Base-by-base conservation (phyloP, 2,329 filamentous ascomycete species). In the Penicillium freii region DNA sequence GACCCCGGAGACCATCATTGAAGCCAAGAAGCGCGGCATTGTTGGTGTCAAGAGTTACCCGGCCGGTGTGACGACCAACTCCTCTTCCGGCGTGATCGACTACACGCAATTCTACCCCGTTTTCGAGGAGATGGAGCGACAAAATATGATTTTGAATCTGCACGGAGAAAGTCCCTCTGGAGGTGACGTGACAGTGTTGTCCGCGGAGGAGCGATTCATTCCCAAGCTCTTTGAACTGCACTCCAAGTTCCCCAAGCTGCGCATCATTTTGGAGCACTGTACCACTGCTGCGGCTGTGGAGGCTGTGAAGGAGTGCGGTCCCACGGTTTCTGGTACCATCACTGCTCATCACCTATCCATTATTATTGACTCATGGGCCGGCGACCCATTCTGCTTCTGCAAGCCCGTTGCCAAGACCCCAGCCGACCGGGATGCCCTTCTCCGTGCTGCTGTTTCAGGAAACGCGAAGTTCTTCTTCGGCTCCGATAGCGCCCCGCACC, bases 281-380 rank as follows among this genome's bases (percentile, higher is more conserved):
- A 92, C 91, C 11, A 95, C 91, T 1, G 87, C 86, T 1, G 90
- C 89, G 0, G 92, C 92, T 0, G 80, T 96, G 5, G 84, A 89
- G 61, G 87, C 91, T 0, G 92, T 97, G 36, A 82, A 83, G 62
- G 79, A 84, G 15, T 95, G 91, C 69, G 91, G 91, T 0, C 83
- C 87, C 19, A 89, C 84, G 3, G 93, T 97, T 25, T 88, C 84
- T 0, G 75, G 74, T 63, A 72, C 69, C 10, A 91, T 96, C 64
- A 96, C 92, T 0, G 90, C 91, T 2, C 92, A 96, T 70, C 92
- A 96, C 69, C 80, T 96, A 23, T 91, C 85, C 64, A 81, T 97
- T 33, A 91, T 88, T 13, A 86, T 90, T 17, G 88, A 94, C 67
- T 87, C 92, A 66, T 88, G 87, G 79, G 84, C 86, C 21, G 79